These are phyloP conservation scores for Cladosporium sp. DNA, from an alignment of 2,329 filamentous ascomycete species.

Conservation along the genomic window DNA sequence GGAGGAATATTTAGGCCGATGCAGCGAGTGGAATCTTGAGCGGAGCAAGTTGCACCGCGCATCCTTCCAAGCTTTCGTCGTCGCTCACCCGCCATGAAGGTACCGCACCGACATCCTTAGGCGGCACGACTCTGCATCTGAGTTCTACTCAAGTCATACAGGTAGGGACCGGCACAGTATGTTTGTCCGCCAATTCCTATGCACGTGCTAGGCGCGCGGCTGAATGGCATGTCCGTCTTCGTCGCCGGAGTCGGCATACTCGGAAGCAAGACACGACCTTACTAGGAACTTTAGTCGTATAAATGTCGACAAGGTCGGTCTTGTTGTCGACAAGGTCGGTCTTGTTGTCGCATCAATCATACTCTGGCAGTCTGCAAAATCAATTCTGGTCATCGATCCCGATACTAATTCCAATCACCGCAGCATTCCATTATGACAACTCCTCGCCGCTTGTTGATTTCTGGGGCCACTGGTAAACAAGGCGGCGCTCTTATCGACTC, in stretches of 20 bases:
- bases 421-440: neutral
- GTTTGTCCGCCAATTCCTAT: neutral
- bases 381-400: neutral
- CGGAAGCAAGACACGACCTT: neutral
- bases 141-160: neutral
- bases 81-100: neutral
- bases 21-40: neutral
- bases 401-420: neutral
- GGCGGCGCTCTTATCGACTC: constrained; percentile 48
- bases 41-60: constrained; percentile 2
- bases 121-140: neutral
- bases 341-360: too few relatives aligned
- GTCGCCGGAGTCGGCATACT: neutral
- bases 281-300: neutral
- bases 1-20: neutral
- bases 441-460: constrained; percentile 41
- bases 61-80: neutral
- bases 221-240: constrained; percentile 3
- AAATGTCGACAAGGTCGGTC: too few relatives aligned
- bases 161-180: neutral
- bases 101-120: neutral
- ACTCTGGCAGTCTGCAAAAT: neutral
- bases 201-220: neutral
- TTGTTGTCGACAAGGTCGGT: too few relatives aligned
- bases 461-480: constrained; percentile 52